Conservation (phyloP, 768 basidiomycete species). For the Lenzites betulinus region DNA sequence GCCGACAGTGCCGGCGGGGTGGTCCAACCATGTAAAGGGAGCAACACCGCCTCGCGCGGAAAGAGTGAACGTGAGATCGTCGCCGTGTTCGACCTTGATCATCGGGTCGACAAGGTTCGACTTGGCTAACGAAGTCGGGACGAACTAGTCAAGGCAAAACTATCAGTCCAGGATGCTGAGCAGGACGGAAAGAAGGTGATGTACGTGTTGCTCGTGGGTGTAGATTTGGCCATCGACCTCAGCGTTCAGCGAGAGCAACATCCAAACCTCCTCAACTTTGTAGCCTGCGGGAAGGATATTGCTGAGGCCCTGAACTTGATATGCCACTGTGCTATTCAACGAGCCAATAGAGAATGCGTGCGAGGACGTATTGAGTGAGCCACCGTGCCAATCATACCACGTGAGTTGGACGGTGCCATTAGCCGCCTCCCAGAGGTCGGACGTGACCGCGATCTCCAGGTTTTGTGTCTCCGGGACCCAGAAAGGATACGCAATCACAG, state of each 20-base stretch:
- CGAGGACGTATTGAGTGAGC: slow-evolving; percentile 38
- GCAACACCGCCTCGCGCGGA: slow-evolving; percentile 58
- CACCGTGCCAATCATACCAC: slow-evolving; percentile 60
- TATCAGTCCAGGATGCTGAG: background rate
- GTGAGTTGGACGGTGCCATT: slow-evolving; percentile 49
- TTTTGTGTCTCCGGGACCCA: slow-evolving; percentile 52
- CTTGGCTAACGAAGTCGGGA: slow-evolving; percentile 49
- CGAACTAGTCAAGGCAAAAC: slow-evolving; percentile 41
- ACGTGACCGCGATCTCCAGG: slow-evolving; percentile 51
- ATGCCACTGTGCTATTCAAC: slow-evolving; percentile 53
- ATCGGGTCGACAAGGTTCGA: slow-evolving; percentile 49
- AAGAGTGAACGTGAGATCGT: slow-evolving; percentile 48
- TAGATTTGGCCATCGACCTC: slow-evolving; percentile 38
- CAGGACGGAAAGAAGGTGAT: slow-evolving; percentile 22
- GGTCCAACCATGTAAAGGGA: slow-evolving; percentile 61
- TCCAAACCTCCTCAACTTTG: slow-evolving; percentile 47
- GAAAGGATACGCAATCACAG: slow-evolving; percentile 56
- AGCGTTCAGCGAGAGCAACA: slow-evolving; percentile 52
- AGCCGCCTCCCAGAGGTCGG: slow-evolving; percentile 51
- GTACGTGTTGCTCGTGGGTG: slow-evolving; percentile 55
- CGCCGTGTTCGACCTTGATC: slow-evolving; percentile 37
- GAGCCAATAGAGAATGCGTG: slow-evolving; percentile 45
- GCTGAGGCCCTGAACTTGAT: slow-evolving; percentile 41
- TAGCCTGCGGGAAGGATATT: slow-evolving; percentile 46
- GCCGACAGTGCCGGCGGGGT: slow-evolving; percentile 56